These are phyloP conservation scores for Podospora conica DNA, from an alignment of 495 filamentous ascomycete species.

Conservation along the genomic window DNA sequence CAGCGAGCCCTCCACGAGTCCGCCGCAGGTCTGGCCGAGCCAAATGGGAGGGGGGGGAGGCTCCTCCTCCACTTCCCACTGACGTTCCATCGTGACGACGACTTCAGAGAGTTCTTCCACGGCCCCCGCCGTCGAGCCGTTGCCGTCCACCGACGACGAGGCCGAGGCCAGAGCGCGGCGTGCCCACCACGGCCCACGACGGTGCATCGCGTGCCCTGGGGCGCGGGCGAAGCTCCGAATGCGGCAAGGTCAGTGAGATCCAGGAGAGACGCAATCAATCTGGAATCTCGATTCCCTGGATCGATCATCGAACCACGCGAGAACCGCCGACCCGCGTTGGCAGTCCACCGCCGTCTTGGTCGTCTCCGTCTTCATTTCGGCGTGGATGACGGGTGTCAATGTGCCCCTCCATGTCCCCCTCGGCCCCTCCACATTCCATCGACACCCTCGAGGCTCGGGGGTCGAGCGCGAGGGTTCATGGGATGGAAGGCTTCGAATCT, in stretches of 20 bases:
- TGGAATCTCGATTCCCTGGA: constrained; percentile 16
- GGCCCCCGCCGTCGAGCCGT: neutral
- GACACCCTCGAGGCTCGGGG: neutral
- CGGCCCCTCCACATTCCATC: constrained; percentile 11
- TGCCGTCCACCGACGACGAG: neutral
- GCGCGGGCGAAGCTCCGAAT: constrained; percentile 3
- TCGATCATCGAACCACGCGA: constrained; percentile 22
- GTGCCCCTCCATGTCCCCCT: neutral
- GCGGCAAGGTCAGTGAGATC: constrained; percentile 6
- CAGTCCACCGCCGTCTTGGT: constrained; percentile 8
- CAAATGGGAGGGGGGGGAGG: no score
- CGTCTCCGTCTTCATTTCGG: constrained; percentile 15
- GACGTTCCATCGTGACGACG: neutral
- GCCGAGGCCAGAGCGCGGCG: neutral
- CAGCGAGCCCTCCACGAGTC: neutral
- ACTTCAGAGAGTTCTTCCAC: neutral
- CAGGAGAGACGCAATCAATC: constrained; percentile 16
- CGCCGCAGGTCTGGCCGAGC: no score
- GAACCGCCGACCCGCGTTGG: constrained; percentile 2
- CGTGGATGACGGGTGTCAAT: constrained; percentile 4
- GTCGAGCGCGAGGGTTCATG: neutral
- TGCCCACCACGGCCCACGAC: neutral
- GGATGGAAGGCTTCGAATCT: constrained; percentile 4
- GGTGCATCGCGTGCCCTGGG: neutral
- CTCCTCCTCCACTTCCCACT: no score